These are phyloP conservation scores for Globisporangium recalcitrans DNA, from an alignment of 352 stramenopile species.

Conservation along the genomic window DNA sequence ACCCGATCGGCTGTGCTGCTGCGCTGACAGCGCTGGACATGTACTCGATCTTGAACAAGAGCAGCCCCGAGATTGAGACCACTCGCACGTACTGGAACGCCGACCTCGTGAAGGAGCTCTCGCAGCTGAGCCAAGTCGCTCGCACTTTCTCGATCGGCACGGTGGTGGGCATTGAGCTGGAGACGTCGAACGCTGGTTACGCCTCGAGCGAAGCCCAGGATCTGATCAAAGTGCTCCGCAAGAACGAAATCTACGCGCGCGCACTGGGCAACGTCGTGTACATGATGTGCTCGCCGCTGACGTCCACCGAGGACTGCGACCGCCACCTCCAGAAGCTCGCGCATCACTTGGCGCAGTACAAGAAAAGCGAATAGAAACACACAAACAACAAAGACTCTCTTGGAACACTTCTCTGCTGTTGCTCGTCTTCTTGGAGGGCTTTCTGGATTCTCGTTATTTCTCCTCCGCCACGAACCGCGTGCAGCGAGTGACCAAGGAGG, in stretches of 20 bases:
- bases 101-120: constrained; percentile 40
- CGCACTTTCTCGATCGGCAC: constrained; percentile 77
- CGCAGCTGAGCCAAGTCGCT: constrained; percentile 38
- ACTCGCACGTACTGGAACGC: constrained; percentile 58
- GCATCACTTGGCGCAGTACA: constrained; percentile 31
- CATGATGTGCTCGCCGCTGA: constrained; percentile 82
- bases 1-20: constrained; percentile 87
- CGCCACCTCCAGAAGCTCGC: constrained; percentile 51
- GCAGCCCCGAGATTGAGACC: constrained; percentile 8
- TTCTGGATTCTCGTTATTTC: no score
- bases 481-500: no score
- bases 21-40: constrained; percentile 86
- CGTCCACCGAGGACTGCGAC: constrained; percentile 51
- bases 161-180: constrained; percentile 69
- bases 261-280: constrained; percentile 82
- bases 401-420: no score
- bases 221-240: constrained; percentile 54
- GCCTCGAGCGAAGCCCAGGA: constrained; percentile 55
- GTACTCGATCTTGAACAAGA: constrained; percentile 63
- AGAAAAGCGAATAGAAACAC: neutral
- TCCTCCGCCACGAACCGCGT: no score
- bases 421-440: no score
- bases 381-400: neutral
- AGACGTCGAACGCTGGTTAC: constrained; percentile 55
- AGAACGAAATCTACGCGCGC: constrained; percentile 71